These are phyloP conservation scores for Haematococcus lacustris DNA, from an alignment of 139 green algal genomes.

Conservation along the genomic window DNA sequence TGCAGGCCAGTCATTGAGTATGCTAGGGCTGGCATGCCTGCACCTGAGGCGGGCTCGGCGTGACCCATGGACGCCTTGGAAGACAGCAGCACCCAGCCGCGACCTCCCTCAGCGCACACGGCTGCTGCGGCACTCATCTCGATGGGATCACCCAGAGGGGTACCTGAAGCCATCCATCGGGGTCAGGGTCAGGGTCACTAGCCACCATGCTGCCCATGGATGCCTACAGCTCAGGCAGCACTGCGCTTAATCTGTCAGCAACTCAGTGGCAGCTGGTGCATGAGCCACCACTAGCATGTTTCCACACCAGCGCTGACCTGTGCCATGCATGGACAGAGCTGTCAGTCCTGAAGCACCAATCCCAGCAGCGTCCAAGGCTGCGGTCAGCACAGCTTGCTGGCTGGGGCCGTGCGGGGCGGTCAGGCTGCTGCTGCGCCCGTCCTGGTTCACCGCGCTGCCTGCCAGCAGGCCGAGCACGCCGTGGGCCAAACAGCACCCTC, in stretches of 20 bases:
- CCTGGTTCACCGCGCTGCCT: conserved; percentile 69
- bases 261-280: background rate
- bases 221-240: background rate
- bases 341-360: conserved; percentile 7
- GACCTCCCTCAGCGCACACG: conserved; percentile 6
- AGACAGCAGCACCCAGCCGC: background rate
- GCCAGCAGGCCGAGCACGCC: conserved; percentile 18
- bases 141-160: conserved; percentile 80
- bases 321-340: conserved; percentile 69
- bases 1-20: background rate
- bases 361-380: conserved; percentile 30
- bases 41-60: conserved; percentile 51
- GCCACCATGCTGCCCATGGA: background rate
- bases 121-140: conserved; percentile 46
- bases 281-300: background rate
- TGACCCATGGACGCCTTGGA: conserved; percentile 42
- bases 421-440: conserved; percentile 74
- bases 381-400: conserved; percentile 66
- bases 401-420: conserved; percentile 80
- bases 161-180: conserved; percentile 23
- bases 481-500: no score
- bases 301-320: background rate
- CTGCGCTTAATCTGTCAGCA: background rate
- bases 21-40: background rate
- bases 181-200: background rate